A percentile compares a stretch with the other conserved stretches of the same genome.
These are phyloP conservation scores for Hsuehochloa calcarea DNA, from an alignment of 176 grass and related monocot species.

Conservation along the genomic window DNA sequence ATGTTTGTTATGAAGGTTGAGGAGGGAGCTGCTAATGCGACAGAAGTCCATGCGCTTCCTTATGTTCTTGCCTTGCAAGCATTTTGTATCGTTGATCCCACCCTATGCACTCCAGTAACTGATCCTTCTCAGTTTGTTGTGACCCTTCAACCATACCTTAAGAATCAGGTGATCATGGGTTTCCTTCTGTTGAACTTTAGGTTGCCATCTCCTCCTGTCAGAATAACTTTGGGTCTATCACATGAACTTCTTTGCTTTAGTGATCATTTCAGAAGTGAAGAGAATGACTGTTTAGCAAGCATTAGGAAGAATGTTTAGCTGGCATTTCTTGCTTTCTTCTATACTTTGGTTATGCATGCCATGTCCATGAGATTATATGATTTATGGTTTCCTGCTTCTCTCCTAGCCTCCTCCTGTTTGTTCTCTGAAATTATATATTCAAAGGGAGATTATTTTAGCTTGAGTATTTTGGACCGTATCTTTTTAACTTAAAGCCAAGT, in stretches of 20 bases:
- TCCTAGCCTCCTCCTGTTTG: not conserved
- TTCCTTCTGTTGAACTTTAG: conserved; percentile 25
- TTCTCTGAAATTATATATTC: not conserved
- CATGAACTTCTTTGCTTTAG: conserved; percentile 1
- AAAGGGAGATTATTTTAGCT: not conserved
- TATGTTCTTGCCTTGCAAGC: conserved; percentile 96
- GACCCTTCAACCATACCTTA: conserved; percentile 98
- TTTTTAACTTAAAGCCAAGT: conserved; percentile 6
- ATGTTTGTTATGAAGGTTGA: conserved; percentile 67
- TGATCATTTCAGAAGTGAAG: not conserved
- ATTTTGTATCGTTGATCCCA: conserved; percentile 94
- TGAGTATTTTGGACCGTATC: not conserved
- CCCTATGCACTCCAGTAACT: conserved; percentile 84
- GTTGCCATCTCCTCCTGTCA: conserved; percentile 16
- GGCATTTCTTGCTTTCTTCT: not conserved
- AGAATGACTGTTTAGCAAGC: not conserved
- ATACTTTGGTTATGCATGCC: not conserved
- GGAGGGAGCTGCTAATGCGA: conserved; percentile 72
- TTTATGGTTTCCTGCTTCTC: not conserved
- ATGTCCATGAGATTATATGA: not conserved
- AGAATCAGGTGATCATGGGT: conserved; percentile 68
- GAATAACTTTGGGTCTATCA: conserved; percentile 21
- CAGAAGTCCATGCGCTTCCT: conserved; percentile 71
- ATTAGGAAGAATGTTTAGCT: not conserved
- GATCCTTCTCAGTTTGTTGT: conserved; percentile 98